phyloP scores from a whole-genome alignment of 1,284 basidiomycete species.

The Laetiporus sulphureus region DNA sequence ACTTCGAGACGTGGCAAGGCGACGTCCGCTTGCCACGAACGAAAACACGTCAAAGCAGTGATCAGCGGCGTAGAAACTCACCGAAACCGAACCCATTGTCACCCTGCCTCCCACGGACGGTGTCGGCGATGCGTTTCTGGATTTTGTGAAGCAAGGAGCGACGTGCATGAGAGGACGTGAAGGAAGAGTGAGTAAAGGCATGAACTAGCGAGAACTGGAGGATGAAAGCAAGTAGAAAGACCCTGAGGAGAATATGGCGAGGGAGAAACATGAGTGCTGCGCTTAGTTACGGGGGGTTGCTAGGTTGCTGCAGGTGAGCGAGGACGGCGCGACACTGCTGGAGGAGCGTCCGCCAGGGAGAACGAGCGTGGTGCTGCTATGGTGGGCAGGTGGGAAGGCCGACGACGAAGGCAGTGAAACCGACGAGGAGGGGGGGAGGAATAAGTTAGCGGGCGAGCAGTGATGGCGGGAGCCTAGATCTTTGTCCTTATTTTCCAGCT shows the following conservation, averaged over 20 bases:
- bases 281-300: slow-evolving; percentile 6
- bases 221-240: slow-evolving; percentile 15
- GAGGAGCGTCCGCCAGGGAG: slow-evolving; percentile 13
- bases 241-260: slow-evolving; percentile 10
- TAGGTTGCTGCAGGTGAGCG: slow-evolving; percentile 19
- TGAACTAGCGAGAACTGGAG: slow-evolving; percentile 14
- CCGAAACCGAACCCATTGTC: slow-evolving; percentile 2
- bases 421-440: slow-evolving; percentile 9
- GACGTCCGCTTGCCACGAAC: too few species aligned
- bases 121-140: slow-evolving; percentile 4
- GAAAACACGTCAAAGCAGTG: too few species aligned
- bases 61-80: too few species aligned
- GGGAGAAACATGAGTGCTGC: slow-evolving; percentile 12
- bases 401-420: slow-evolving; percentile 8
- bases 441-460: slow-evolving; percentile 8
- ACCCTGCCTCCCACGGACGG: slow-evolving; percentile 1
- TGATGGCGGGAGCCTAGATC: slow-evolving; percentile 5
- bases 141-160: slow-evolving; percentile 14
- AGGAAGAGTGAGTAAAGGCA: slow-evolving; percentile 17
- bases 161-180: slow-evolving; percentile 18
- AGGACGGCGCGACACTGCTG: slow-evolving; percentile 18
- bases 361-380: slow-evolving; percentile 24
- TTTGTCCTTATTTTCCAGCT: slow-evolving; percentile 13
- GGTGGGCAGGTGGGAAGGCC: slow-evolving; percentile 13
- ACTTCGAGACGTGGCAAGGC: too few species aligned